Evolutionary conservation across 2,329 filamentous ascomycete species (phyloP).

Genomic region (Ambrosiella xylebori): DNA sequence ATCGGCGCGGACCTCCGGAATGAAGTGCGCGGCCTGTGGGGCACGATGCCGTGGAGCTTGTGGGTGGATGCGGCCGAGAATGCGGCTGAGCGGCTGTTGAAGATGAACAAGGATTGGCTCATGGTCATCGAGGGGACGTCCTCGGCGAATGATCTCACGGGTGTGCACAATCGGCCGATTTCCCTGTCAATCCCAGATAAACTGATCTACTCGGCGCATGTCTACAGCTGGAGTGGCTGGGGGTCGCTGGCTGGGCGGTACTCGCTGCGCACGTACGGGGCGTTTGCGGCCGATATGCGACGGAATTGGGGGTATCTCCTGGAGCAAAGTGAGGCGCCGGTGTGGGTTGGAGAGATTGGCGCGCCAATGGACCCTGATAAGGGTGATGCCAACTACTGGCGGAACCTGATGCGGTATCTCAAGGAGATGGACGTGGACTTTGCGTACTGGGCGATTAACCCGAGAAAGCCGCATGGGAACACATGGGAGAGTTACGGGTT

Average conservation of each 20-base stretch:
- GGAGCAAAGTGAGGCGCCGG: slow-evolving; percentile 27
- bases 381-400: slow-evolving; percentile 48
- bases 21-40: slow-evolving; percentile 52
- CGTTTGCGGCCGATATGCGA: slow-evolving; percentile 46
- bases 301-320: slow-evolving; percentile 50
- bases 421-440: slow-evolving; percentile 43
- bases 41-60: slow-evolving; percentile 47
- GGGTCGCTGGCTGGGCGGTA: slow-evolving; percentile 42
- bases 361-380: slow-evolving; percentile 34
- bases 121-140: slow-evolving; percentile 52
- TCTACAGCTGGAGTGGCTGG: slow-evolving; percentile 57
- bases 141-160: slow-evolving; percentile 47
- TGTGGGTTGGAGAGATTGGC: slow-evolving; percentile 54
- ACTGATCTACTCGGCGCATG: slow-evolving; percentile 51
- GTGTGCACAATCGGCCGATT: slow-evolving; percentile 38
- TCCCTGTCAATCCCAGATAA: slow-evolving; percentile 34
- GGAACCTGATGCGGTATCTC: slow-evolving; percentile 42
- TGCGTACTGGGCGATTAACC: slow-evolving; percentile 55
- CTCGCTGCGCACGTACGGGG: slow-evolving; percentile 40
- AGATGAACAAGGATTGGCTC: slow-evolving; percentile 45
- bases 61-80: slow-evolving; percentile 49
- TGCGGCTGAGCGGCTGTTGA: slow-evolving; percentile 42
- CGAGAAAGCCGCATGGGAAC: slow-evolving; percentile 42
- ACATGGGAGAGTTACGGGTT: slow-evolving; percentile 43
- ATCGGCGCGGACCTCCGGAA: slow-evolving; percentile 52